Conservation (phyloP, 2,329 filamentous ascomycete species). For the Aaosphaeria arxii region DNA sequence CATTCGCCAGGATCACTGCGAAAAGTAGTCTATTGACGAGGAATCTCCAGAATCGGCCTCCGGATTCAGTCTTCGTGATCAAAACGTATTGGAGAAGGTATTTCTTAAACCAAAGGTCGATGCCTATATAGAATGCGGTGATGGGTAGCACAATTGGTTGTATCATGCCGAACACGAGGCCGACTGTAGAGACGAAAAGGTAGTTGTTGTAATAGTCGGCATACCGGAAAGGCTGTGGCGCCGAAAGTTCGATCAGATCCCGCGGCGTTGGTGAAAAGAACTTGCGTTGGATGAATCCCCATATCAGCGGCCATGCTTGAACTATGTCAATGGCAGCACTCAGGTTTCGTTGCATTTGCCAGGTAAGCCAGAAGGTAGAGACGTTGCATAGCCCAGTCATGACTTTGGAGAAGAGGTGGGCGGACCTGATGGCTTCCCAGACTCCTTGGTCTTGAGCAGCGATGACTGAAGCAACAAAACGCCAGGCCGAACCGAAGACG, state of each 20-base stretch:
- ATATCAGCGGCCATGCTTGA: constrained; percentile 77
- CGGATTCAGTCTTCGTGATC: constrained; percentile 93
- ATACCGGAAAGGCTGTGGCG: constrained; percentile 89
- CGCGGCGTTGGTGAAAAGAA: constrained; percentile 85
- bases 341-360: constrained; percentile 86
- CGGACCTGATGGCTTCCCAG: constrained; percentile 68
- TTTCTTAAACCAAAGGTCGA: constrained; percentile 90
- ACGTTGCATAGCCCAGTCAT: constrained; percentile 76
- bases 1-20: constrained; percentile 70
- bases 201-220: constrained; percentile 98
- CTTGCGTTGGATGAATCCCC: constrained; percentile 75
- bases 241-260: constrained; percentile 87
- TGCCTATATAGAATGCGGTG: constrained; percentile 79
- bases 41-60: constrained; percentile 85
- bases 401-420: constrained; percentile 61
- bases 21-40: constrained; percentile 92
- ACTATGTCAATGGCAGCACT: constrained; percentile 78
- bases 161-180: constrained; percentile 76
- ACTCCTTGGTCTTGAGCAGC: constrained; percentile 47
- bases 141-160: constrained; percentile 86
- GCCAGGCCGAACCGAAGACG: constrained; percentile 83
- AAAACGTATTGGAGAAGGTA: constrained; percentile 84
- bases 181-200: constrained; percentile 85
- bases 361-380: constrained; percentile 91
- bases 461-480: constrained; percentile 68